Evolutionary conservation across 108 stramenopile species (phyloP), one percentile per base, ranked within the genome.

Genomic region (Discostella pseudostelligera): DNA sequence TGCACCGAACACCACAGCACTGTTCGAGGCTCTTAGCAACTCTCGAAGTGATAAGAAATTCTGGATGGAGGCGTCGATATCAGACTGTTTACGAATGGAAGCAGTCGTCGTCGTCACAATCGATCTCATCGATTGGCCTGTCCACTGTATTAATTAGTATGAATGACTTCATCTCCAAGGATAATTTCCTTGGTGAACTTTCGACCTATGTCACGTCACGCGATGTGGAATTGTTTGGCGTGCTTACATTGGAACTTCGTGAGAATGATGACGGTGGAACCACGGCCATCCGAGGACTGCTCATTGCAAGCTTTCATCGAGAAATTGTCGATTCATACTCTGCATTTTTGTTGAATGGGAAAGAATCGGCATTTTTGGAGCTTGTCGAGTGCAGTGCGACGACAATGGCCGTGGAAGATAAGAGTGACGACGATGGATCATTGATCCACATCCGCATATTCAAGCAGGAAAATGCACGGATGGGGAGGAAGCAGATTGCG

Each of bases 51-150:
- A 88, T 68, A 62, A 74, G 16, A 73, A 74, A 17, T 93, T 90
- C 67, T 93, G 92, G 92, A 62, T 54, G 13, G 71, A 67, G 11
- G 63, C 90, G 68, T 70, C 81, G 9, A 72, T 76, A 6, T 39
- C 28, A 10, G 86, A 93, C 74, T 87, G 87, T 44, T 56, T 93
- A n/a, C 44, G 86, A 32, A 76, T 90, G 53, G 92, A 93, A n/a
- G n/a, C n/a, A n/a, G n/a, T n/a, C n/a, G 21, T 17, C 59, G 56
- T 50, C 64, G 32, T 40, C 47, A 42, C 16, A 5, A 20, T 8
- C n/a, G 22, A 63, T 72, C 36, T 22, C 46, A 48, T 59, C 50
- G n/a, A 87, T 93, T 65, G 92, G 92, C 9, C 24, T 87, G 0
- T 87, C 88, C 2, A 74, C 88, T 13, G 79, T 93, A 25, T 66